Conservation (phyloP, 306 rosid genomes). For the Erythrophleum fordii region DNA sequence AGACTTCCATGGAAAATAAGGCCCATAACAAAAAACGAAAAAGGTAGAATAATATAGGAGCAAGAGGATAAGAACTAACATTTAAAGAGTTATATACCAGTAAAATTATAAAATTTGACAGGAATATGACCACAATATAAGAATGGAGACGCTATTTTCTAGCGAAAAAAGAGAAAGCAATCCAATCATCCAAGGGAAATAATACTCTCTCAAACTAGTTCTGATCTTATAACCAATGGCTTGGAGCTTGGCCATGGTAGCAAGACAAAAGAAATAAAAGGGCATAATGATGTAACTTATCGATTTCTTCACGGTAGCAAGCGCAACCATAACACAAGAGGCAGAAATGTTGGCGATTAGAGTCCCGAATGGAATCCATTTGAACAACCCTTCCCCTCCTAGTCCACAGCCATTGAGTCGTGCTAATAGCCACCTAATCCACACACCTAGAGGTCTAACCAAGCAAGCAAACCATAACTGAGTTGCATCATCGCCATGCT, state of each 20-base stretch:
- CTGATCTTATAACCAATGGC: background rate
- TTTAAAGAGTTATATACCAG: background rate
- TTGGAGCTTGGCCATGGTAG: background rate
- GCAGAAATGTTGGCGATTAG: conserved; percentile 72
- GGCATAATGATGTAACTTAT: conserved; percentile 37
- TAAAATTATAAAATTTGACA: background rate
- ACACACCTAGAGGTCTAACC: conserved; percentile 82
- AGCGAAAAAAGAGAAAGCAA: background rate
- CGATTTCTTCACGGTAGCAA: conserved; percentile 51
- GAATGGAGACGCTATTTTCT: background rate
- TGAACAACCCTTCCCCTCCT: conserved; percentile 52
- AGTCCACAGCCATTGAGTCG: conserved; percentile 69
- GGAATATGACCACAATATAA: background rate
- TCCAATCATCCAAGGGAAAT: too few relatives aligned
- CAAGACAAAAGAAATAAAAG: background rate
- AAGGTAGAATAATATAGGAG: background rate
- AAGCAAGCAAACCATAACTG: conserved; percentile 72
- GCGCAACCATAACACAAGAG: conserved; percentile 74
- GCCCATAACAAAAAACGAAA: background rate
- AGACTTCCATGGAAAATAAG: background rate
- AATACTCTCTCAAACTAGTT: background rate
- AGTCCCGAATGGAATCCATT: conserved; percentile 84
- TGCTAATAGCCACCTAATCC: conserved; percentile 83
- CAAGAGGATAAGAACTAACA: background rate
- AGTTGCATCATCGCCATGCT: conserved; percentile 43